Evolutionary conservation across 129 eudicot genomes (phyloP), one percentile per base, ranked within the genome.

Genomic region (Chrysanthemum seticuspe): DNA sequence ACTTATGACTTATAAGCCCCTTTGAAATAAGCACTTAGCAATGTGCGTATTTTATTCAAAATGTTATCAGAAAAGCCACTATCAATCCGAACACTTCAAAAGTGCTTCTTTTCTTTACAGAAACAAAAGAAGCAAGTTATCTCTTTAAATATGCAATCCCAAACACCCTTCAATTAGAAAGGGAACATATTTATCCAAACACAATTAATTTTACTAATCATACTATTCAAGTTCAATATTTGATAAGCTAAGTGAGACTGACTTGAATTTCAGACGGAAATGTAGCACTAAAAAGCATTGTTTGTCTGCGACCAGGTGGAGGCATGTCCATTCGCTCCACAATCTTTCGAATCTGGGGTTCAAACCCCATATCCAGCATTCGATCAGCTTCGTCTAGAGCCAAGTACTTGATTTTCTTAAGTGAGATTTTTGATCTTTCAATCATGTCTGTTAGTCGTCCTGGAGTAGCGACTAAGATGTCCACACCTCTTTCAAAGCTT

Each of bases 311-410:
- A 53, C 93, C 97, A 13, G 75, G 81, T 0, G 83, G 87, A 18
- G 97, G 97, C 97, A 91, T 91, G 48, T 76, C 87, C 87, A 83
- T 82, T 34, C 80, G 84, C 76, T 91, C 76, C 0, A 88, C 96
- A 49, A 91, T 88, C 80, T 84, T 86, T 31, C 97, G 64, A 45
- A 91, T 84, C 71, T 91, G 96, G 5, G 84, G 92, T 75, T 88
- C 97, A 53, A 91, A 91, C 1, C 97, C 97, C 97, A 91, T 91
- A 75, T 91, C 97, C 80, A 91, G 57, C 96, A 91, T 91, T 27
- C 97, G 78, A 63, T 91, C 97, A 18, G 97, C 97, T 57, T 91
- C 97, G n/a, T 91, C 97, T 7, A 91, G 65, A 61, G 93, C 90
- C 72, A 91, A 65, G 75, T 86, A 89, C 73, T 75, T 88, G 25